Evolutionary conservation across 768 basidiomycete genomes (phyloP).

Genomic region (Kwoniella botswanensis): DNA sequence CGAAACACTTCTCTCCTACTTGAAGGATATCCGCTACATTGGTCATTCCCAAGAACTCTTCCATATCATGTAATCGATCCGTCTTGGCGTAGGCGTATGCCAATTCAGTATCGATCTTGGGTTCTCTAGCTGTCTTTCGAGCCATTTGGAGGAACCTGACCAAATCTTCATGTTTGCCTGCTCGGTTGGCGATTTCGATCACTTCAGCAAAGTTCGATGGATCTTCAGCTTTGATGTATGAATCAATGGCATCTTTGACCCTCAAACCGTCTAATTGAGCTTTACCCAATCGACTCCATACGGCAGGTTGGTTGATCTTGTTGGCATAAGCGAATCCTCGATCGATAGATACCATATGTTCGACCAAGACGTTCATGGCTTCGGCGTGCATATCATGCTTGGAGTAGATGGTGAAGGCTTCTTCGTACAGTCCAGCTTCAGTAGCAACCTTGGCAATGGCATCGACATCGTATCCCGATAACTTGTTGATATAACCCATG

Average conservation of each 20-base stretch:
- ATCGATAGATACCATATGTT: conserved; percentile 97
- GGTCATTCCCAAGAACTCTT: conserved; percentile 97
- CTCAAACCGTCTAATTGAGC: conserved; percentile 97
- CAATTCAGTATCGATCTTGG: conserved; percentile 95
- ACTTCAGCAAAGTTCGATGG: conserved; percentile 92
- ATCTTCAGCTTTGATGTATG: conserved; percentile 97
- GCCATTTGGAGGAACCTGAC: conserved; percentile 99
- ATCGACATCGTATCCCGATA: conserved; percentile 89
- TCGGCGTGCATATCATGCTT: conserved; percentile 94
- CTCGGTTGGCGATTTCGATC: conserved; percentile 92
- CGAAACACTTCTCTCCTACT: conserved; percentile 99
- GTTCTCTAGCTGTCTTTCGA: conserved; percentile 92
- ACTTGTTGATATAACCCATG: conserved; percentile 95
- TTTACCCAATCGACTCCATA: conserved; percentile 98
- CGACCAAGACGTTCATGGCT: conserved; percentile 96
- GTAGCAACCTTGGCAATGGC: conserved; percentile 98
- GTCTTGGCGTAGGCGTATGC: conserved; percentile 97
- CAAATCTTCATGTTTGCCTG: conserved; percentile 87
- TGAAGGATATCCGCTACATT: conserved; percentile 96
- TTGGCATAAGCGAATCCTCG: conserved; percentile 93
- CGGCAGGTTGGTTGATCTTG: conserved; percentile 94
- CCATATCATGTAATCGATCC: conserved; percentile 94
- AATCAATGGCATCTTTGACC: conserved; percentile 97
- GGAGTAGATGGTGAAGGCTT: conserved; percentile 95
- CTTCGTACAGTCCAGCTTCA: conserved; percentile 92